Conservation (phyloP, 2,329 filamentous ascomycete genomes). For the Zasmidium angulare region DNA sequence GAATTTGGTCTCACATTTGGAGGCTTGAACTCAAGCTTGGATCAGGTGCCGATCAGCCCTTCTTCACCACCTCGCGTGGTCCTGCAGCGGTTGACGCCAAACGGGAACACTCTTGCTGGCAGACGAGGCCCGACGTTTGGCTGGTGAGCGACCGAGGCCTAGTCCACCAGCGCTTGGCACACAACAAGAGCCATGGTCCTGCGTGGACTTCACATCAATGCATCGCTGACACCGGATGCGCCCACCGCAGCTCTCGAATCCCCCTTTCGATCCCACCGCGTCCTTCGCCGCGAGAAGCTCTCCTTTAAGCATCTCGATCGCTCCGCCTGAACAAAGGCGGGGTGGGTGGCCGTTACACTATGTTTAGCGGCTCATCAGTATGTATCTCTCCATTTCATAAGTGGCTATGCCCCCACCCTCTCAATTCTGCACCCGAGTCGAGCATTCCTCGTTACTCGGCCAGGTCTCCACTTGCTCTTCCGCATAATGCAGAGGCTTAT, state of each 20-base stretch:
- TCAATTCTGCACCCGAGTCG: not conserved
- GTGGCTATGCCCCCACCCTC: not conserved
- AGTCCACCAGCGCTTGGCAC: not conserved
- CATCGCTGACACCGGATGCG: not conserved
- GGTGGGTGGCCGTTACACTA: constrained; percentile 4
- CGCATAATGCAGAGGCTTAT: not conserved
- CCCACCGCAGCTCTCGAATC: not conserved
- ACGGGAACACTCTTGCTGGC: not conserved
- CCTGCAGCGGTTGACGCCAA: not conserved
- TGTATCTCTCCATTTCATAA: constrained; percentile 7
- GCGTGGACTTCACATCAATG: not conserved
- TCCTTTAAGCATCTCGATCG: not conserved
- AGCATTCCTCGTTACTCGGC: not conserved
- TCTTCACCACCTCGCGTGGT: not conserved
- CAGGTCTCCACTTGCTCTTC: not conserved
- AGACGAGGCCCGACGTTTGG: not conserved
- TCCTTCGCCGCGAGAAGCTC: not conserved
- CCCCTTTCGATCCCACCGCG: not conserved
- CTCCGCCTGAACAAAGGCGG: not conserved
- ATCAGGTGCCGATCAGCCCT: not conserved
- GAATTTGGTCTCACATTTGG: not conserved
- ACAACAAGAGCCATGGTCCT: not conserved
- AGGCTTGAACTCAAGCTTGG: not conserved
- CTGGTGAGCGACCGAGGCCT: not conserved
- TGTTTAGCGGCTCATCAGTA: constrained; percentile 29